Evolutionary conservation across 257 asterid species (phyloP).

Genomic region (Fraxinus pennsylvanica): DNA sequence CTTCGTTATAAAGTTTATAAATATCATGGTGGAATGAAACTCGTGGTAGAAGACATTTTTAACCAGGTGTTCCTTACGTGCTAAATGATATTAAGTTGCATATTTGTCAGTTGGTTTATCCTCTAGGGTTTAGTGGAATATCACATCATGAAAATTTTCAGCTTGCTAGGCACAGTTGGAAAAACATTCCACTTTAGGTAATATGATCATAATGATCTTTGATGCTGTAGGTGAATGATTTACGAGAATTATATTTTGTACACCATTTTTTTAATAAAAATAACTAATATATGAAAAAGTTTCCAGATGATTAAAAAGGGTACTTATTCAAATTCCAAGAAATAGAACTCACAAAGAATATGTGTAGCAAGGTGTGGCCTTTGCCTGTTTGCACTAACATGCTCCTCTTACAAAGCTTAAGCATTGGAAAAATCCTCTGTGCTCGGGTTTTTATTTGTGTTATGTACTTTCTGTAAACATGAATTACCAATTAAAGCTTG

Average conservation of each 20-base stretch:
- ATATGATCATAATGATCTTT: no score
- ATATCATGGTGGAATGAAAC: not conserved
- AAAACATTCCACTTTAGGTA: not conserved
- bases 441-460: not conserved
- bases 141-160: not conserved
- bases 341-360: no score
- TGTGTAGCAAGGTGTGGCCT: not conserved
- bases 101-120: not conserved
- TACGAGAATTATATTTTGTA: not conserved
- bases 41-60: not conserved
- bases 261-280: no score
- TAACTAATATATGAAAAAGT: not conserved
- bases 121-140: not conserved
- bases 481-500: not conserved
- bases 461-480: not conserved
- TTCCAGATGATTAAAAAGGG: not conserved
- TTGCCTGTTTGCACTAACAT: not conserved
- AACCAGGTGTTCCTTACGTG: not conserved
- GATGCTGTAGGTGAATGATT: not conserved
- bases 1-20: not conserved
- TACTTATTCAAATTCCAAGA: no score
- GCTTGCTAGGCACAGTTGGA: not conserved
- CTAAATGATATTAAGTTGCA: not conserved
- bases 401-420: not conserved
- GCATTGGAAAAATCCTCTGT: not conserved